Evolutionary conservation across 352 stramenopile genomes (phyloP), one percentile per base, ranked within the genome.

Genomic region (Achlya hypogyna): DNA sequence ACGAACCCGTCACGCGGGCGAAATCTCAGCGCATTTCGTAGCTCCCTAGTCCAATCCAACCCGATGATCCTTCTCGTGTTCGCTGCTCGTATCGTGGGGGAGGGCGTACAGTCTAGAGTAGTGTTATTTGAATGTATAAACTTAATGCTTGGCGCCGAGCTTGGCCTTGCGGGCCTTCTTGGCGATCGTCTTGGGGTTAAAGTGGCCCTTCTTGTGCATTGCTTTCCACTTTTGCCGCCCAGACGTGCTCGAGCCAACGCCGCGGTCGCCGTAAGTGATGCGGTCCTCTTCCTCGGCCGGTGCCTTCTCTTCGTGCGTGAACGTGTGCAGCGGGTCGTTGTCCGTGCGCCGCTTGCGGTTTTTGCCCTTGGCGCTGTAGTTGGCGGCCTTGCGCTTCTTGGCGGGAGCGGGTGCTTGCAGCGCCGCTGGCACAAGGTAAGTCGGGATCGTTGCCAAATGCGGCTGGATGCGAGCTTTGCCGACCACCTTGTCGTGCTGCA

Each of bases 261-360:
- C 93, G 38, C 88, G 87, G 69, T 92, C 83, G 72, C 90, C 80
- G 81, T 96, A 84, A 84, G 78, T 91, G 71, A 95, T 95, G 67
- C 86, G 84, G 63, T 95, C 82, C 51, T 96, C 84, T 27, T 75
- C 69, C 43, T 82, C 72, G 27, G 53, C 70, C 8, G 72, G 71
- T 29, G 72, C 66, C 28, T 68, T 52, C 4, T 75, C 74, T 4
- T 69, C 78, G 29, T 86, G 81, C 35, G 79, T 82, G 59, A 98
- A 99, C 54, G 88, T 96, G 78, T 99, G 96, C 52, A 99, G 82
- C 31, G 97, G 97, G 74, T 99, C 97, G 73, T 99, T 99, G 70
- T 97, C 87, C 58, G 86, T 97, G 51, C 88, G 82, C 29, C 89
- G 78, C 75, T 93, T 89, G 69, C 74, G 76, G 72, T 88, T 77